Evolutionary conservation across 2,329 filamentous ascomycete genomes (phyloP), one percentile per base, ranked within the genome.

Genomic region (Colletotrichum tropicale): DNA sequence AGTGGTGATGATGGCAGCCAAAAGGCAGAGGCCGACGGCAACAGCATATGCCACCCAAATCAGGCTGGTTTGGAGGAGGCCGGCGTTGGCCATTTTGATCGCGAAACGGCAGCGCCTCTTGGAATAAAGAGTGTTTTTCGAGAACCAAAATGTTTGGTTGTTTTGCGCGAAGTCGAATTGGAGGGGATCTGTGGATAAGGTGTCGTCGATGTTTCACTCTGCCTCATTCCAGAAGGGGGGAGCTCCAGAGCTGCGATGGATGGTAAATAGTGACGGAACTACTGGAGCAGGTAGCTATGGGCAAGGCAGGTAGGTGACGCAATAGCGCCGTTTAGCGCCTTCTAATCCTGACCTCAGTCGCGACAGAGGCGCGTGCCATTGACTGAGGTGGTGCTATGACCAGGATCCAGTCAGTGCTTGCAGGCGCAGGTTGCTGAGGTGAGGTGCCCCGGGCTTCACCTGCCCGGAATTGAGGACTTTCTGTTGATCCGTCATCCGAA

Each of bases 31-130:
- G 76, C 84, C 93, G 66, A 98, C 89, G 71, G 95, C 96, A 75
- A 96, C 91, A 76, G 94, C 95, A 84, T 98, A 99, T 70, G 96
- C 92, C 77, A 97, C 93, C 97, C 97, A 99, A 85, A 98, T 98
- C 79, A 98, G 90, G 82, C 94, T 95, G 71, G 94, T 94, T 84
- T 98, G 96, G 77, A 98, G 91, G 83, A 97, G 88, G 81, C 89
- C 89, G 77, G 89, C 88, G 81, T 84, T 78, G 78, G 85, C 85
- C 84, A 86, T 86, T 76, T 24, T 66, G 48, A 48, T 69, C 8
- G 48, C 28, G 34, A 24, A 52, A 26, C 58, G 28, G 64, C 60
- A 56, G 32, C 58, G 24, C 24, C 15, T 58, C 38, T 52, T 61
- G 9, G 26, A 68, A 36, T 8, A 18, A 28, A 16, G 10, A 28